Evolutionary conservation across 1,139 yeast species (phyloP), one percentile per base, ranked within the genome.

Genomic region (Taphrina deformans): DNA sequence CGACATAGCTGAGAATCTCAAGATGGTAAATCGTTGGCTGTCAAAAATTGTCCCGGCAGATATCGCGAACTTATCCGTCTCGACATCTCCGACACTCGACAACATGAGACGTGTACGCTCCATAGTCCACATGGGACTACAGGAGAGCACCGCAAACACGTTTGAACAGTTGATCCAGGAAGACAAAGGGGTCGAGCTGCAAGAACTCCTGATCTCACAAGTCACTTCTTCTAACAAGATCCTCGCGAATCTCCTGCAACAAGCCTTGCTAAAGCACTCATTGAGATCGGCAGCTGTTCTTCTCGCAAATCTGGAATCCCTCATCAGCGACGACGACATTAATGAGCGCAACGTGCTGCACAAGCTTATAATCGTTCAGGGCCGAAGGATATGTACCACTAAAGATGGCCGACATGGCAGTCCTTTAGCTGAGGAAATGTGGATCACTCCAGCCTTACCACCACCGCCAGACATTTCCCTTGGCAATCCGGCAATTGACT

Each of bases 291-390:
- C 89, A 65, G 86, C 83, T 69, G 75, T 74, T 18, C 75, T 89
- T 41, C 77, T 89, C 61, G 77, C 75, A 38, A 74, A 76, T 18
- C 76, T 81, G 29, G 82, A 82, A 1, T 77, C 82, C 6, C 74
- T 85, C 26, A 78, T 80, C 61, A 96, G 90, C 72, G 80, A 85
- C 0, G 77, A 84, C 6, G 97, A 91, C 72, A 85, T 92, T 58
- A 86, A 88, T 67, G 89, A 90, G 26, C 81, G 97, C 69, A 91
- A 88, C 73, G 87, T 91, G 71, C 83, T 92, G 72, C 98, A 92
- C 74, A 89, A 89, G 70, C 86, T 86, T 71, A 84, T 91, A 35
- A 86, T 91, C 65, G 83, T 86, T 31, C 80, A 88, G 66, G 97
- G 97, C 1, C 85, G 92, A 70, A 33, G 50, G 18, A 59, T 59